Base-by-base conservation (phyloP, 495 filamentous ascomycete species). In the Penicillium parvum region DNA sequence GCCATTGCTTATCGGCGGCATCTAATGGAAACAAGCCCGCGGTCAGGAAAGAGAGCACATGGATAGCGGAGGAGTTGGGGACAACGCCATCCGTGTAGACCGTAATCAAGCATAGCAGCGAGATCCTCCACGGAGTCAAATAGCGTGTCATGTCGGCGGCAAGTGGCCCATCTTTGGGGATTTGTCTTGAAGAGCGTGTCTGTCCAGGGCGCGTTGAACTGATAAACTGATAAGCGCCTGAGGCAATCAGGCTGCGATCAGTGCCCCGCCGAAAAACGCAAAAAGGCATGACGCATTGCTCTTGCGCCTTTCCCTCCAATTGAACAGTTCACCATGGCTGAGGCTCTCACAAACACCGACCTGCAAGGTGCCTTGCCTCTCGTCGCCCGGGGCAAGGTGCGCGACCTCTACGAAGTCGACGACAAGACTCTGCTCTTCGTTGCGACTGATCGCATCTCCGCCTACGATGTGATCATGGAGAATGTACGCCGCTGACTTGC, bases 371-470 rank as follows among this genome's bases (percentile, higher is more conserved):
- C 65, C 12, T 55, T 86, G 37, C 76, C 71, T 4, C 69, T 79
- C 11, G 50, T 86, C 26, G 76, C 78, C 26, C 69, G 73, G 20
- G 84, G 88, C 44, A 95, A 95, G 69, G 88, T 95, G 28, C 79
- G 89, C 48, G 85, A 90, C 54, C 66, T 96, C 15, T 96, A 88
- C 57, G 74, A 79, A 41, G 65, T 94, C 40, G 81, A 89, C 61
- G 71, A 82, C 16, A 68, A 80, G 40, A 86, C 84, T 2, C 76
- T 96, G 5, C 83, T 96, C 28, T 94, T 98, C 64, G 81, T 94
- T 28, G 83, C 92, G 12, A 85, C 84, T 15, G 91, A 98, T 64
- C 84, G 91, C 48, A 94, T 96, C 68, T 95, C 87, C 40, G 91
- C 91, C 37, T 95, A 86, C 72, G 91, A 96, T 76, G 86, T 95